These are phyloP conservation scores for Coccomyxa subellipsoidea DNA, from an alignment of 163 green algal species.

Conservation along the genomic window DNA sequence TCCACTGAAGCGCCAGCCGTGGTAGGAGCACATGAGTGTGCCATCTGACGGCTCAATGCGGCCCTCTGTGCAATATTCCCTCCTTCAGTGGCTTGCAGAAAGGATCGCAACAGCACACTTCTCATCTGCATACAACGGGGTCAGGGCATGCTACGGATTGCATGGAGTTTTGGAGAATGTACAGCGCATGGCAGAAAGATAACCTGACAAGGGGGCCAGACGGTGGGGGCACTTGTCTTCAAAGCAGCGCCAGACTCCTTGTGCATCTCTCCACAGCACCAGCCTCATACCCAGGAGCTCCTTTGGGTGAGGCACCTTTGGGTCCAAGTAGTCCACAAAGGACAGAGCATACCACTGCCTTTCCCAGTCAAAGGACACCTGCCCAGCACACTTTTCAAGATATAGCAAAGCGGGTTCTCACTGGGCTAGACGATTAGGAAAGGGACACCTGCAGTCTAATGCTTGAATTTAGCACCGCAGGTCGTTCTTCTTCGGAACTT, in stretches of 20 bases:
- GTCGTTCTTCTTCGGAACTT: too few relatives aligned
- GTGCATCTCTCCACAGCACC: constrained; percentile 30
- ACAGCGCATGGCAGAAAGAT: background rate
- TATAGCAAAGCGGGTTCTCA: too few relatives aligned
- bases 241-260: constrained; percentile 38
- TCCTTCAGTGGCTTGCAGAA: background rate
- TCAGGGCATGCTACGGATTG: background rate
- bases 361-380: constrained; percentile 34
- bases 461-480: too few relatives aligned
- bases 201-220: constrained; percentile 27
- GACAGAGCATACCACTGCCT: constrained; percentile 48
- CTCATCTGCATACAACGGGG: too few relatives aligned
- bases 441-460: too few relatives aligned
- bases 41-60: constrained; percentile 24
- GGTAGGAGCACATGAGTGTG: constrained; percentile 32
- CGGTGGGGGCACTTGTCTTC: constrained; percentile 47
- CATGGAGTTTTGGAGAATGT: background rate
- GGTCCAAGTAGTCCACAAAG: constrained; percentile 30
- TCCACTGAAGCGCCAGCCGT: constrained; percentile 55
- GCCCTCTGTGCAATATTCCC: constrained; percentile 18
- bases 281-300: constrained; percentile 47
- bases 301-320: constrained; percentile 38
- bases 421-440: too few relatives aligned
- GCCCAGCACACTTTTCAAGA: background rate
- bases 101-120: too few relatives aligned